Evolutionary conservation across 495 filamentous ascomycete species (phyloP).

Genomic region (Xylaria venustula): DNA sequence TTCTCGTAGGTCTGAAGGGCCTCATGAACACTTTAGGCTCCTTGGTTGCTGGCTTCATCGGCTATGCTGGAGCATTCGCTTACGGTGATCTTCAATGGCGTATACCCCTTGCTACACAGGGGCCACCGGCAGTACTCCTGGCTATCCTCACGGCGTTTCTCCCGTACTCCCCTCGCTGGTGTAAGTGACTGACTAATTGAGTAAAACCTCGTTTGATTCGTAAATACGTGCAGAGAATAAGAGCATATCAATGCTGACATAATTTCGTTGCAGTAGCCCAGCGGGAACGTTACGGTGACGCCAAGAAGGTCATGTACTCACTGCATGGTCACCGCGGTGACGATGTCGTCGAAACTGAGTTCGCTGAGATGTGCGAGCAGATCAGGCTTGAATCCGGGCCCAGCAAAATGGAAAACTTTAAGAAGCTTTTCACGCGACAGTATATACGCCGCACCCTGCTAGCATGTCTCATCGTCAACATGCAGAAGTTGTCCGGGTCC

Average conservation of each 20-base stretch:
- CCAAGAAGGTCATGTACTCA: conserved; percentile 8
- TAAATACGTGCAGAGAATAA: too few species aligned
- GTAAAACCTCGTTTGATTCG: too few species aligned
- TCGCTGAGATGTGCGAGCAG: conserved; percentile 10
- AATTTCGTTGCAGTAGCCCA: neutral
- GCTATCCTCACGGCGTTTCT: conserved; percentile 9
- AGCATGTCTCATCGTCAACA: conserved; percentile 6
- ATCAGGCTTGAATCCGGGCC: conserved; percentile 11
- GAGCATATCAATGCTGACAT: neutral
- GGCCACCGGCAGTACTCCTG: conserved; percentile 15
- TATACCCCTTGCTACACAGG: conserved; percentile 23
- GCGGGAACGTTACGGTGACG: neutral
- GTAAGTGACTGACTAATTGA: conserved; percentile 10
- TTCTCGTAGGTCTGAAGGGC: conserved; percentile 20
- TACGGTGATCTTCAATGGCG: conserved; percentile 21
- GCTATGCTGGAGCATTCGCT: conserved; percentile 20
- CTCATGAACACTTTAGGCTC: conserved; percentile 52
- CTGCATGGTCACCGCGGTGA: conserved; percentile 10
- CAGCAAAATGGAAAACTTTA: conserved; percentile 1
- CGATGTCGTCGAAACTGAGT: conserved; percentile 12
- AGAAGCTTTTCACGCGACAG: conserved; percentile 7
- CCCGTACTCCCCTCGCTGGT: conserved; percentile 20
- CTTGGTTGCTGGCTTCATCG: conserved; percentile 39
- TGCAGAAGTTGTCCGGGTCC: conserved; percentile 14
- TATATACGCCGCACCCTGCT: conserved; percentile 13